Percentiles rank a stretch among this genome's conserved stretches.
These are phyloP conservation scores for Periconia digitata DNA, from an alignment of 2,329 filamentous ascomycete species.

Conservation along the genomic window DNA sequence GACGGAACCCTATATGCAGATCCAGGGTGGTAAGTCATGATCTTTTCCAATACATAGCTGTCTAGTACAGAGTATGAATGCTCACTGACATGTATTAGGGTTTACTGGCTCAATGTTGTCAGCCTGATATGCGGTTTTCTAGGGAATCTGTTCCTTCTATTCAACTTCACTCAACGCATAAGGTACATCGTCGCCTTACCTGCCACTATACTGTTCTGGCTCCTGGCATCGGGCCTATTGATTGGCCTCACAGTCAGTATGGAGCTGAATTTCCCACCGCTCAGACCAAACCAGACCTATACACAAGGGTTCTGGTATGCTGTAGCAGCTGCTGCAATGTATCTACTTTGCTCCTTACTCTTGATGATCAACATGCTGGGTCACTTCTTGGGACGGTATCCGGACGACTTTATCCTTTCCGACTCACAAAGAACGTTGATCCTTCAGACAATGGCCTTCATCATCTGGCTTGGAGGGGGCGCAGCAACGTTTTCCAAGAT, in stretches of 20 bases:
- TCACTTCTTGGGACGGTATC: slow-evolving; percentile 73
- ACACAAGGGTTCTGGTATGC: slow-evolving; percentile 89
- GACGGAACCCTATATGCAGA: slow-evolving; percentile 63
- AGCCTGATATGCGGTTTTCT: slow-evolving; percentile 75
- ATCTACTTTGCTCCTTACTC: slow-evolving; percentile 75
- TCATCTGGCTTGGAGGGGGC: slow-evolving; percentile 78
- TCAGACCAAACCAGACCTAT: slow-evolving; percentile 56
- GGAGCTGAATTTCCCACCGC: slow-evolving; percentile 59
- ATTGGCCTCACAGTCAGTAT: slow-evolving; percentile 69
- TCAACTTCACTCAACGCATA: slow-evolving; percentile 82
- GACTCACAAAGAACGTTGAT: slow-evolving; percentile 84
- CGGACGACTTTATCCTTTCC: slow-evolving; percentile 75
- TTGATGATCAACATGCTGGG: slow-evolving; percentile 80
- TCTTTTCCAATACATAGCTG: background rate
- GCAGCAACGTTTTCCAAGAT: slow-evolving; percentile 73
- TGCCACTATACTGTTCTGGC: slow-evolving; percentile 80
- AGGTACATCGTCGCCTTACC: slow-evolving; percentile 82
- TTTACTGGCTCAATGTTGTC: slow-evolving; percentile 72
- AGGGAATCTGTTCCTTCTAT: slow-evolving; percentile 78
- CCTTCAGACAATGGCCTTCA: slow-evolving; percentile 83
- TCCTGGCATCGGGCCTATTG: slow-evolving; percentile 62
- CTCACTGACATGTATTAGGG: slow-evolving; percentile 49
- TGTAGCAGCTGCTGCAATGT: slow-evolving; percentile 75
- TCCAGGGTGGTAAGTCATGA: slow-evolving; percentile 70
- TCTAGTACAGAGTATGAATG: background rate